A percentile compares a stretch with the other conserved stretches of the same genome.
These are phyloP conservation scores for Fomitopsis palustris DNA, from an alignment of 1,284 basidiomycete species.

Conservation along the genomic window DNA sequence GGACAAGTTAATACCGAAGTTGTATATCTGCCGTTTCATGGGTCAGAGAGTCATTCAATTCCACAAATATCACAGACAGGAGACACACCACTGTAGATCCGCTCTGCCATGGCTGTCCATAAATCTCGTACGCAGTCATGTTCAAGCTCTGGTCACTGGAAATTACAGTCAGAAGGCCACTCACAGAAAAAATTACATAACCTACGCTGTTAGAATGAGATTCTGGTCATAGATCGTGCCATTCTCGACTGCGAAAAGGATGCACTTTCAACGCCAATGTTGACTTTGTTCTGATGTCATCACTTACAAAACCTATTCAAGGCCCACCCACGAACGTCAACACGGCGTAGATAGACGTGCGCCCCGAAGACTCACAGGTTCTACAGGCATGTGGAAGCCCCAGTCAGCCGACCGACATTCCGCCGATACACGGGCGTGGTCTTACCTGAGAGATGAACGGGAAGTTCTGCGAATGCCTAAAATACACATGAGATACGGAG, in stretches of 20 bases:
- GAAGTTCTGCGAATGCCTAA: slow-evolving; percentile 10
- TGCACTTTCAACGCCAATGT: neutral
- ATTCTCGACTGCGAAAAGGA: slow-evolving; percentile 17
- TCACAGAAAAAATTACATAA: too few species aligned
- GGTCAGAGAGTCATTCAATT: neutral
- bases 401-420: slow-evolving; percentile 1
- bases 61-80: too few species aligned
- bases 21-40: slow-evolving; percentile 12
- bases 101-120: slow-evolving; percentile 11
- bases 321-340: neutral
- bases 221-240: slow-evolving; percentile 36
- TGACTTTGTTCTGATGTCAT: too few species aligned
- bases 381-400: neutral
- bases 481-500: neutral
- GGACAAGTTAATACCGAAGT: slow-evolving; percentile 19
- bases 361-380: slow-evolving; percentile 1
- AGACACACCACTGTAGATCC: slow-evolving; percentile 5
- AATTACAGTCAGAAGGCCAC: too few species aligned
- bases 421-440: neutral
- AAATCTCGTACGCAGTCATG: slow-evolving; percentile 8
- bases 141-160: slow-evolving; percentile 6
- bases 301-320: slow-evolving; percentile 4
- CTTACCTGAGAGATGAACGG: slow-evolving; percentile 10
- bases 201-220: slow-evolving; percentile 4
- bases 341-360: neutral